Evolutionary conservation across 1,284 basidiomycete species (phyloP).

Genomic region (Leucoagaricus sp.): DNA sequence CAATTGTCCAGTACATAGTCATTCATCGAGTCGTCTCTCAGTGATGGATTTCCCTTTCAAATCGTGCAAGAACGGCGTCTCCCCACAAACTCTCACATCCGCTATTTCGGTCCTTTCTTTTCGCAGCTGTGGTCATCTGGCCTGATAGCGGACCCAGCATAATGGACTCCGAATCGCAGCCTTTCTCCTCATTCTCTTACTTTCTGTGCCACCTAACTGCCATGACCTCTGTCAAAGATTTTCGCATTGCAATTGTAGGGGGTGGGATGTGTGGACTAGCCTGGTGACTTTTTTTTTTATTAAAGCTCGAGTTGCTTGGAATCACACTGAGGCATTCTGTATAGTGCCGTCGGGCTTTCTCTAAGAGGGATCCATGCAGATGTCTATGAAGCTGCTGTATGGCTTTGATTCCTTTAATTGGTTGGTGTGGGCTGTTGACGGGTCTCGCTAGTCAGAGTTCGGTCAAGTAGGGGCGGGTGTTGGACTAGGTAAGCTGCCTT

Average conservation of each 20-base stretch:
- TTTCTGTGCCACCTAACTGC: background rate
- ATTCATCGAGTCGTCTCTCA: no score
- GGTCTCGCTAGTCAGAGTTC: conserved; percentile 38
- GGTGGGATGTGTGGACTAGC: conserved; percentile 54
- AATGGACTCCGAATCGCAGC: no score
- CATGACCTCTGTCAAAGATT: conserved; percentile 32
- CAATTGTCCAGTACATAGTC: no score
- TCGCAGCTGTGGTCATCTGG: background rate
- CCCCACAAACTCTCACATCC: no score
- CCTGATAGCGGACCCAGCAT: no score
- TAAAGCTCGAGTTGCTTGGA: background rate
- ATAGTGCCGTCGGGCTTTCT: conserved; percentile 43
- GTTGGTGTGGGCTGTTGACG: background rate
- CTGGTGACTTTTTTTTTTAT: conserved; percentile 26
- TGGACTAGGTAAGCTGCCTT: conserved; percentile 43
- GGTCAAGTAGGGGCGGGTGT: conserved; percentile 56
- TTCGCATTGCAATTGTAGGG: conserved; percentile 52
- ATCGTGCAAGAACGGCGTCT: no score
- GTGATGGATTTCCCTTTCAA: no score
- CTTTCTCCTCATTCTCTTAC: background rate
- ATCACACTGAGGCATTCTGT: background rate
- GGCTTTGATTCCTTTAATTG: background rate
- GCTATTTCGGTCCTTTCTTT: background rate
- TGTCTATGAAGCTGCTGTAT: conserved; percentile 53
- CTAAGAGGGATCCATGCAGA: conserved; percentile 45